phyloP scores from a whole-genome alignment of 352 stramenopile species.

The Phytophthora multivora region DNA sequence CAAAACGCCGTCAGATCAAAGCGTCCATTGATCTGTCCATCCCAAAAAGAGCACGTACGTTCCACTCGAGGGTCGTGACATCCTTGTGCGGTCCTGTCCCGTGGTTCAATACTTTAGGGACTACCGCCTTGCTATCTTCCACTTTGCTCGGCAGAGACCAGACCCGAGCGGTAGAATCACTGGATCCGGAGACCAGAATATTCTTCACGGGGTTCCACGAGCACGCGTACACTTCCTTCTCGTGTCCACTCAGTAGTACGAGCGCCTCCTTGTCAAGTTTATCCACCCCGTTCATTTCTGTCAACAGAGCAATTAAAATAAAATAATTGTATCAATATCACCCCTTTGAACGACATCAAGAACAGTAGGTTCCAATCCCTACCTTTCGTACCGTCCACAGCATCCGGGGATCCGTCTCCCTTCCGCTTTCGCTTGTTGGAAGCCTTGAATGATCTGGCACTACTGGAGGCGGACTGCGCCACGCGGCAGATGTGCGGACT shows the following conservation, averaged over 20 bases:
- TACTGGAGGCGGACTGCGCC: slow-evolving; percentile 76
- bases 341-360: background rate
- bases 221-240: slow-evolving; percentile 96
- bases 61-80: slow-evolving; percentile 98
- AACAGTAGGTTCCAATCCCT: background rate
- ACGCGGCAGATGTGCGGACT: slow-evolving; percentile 92
- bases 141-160: slow-evolving; percentile 91
- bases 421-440: slow-evolving; percentile 90
- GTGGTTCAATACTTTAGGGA: slow-evolving; percentile 71
- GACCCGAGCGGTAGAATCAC: slow-evolving; percentile 94
- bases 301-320: slow-evolving; percentile 14
- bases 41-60: slow-evolving; percentile 56
- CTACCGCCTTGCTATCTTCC: slow-evolving; percentile 39
- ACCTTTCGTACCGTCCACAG: slow-evolving; percentile 73
- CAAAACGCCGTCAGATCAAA: slow-evolving; percentile 22
- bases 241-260: slow-evolving; percentile 76
- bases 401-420: slow-evolving; percentile 63
- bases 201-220: slow-evolving; percentile 97
- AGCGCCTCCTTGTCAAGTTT: slow-evolving; percentile 68
- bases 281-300: slow-evolving; percentile 68
- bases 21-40: slow-evolving; percentile 4
- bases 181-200: slow-evolving; percentile 95
- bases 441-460: slow-evolving; percentile 57
- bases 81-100: slow-evolving; percentile 94
- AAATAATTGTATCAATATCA: no score